Base-by-base conservation (phyloP, 805 yeast genomes). In the Cyberlindnera subsufficiens region DNA sequence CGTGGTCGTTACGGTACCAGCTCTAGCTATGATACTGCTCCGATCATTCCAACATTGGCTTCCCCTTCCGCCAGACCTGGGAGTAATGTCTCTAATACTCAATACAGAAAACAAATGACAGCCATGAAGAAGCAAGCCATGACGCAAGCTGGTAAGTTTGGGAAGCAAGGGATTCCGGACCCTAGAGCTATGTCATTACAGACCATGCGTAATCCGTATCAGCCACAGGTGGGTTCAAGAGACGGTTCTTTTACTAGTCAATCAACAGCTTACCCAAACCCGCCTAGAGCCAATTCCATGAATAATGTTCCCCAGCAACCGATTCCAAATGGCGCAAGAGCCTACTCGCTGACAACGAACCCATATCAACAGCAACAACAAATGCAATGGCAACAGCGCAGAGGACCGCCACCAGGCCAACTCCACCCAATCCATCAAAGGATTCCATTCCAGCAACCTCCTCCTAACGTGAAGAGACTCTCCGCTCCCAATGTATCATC, bases 1-100 rank as follows among this genome's bases (percentile, higher is more conserved):
- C 71, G 83, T 32, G 86, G 86, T 5, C 75, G 86, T 29, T 82
- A 82, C 55, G 82, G 82, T 4, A 66, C 72, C 16, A 66, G 70
- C 39, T 44, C 42, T 30, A 38, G 37, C 14, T 46, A 64, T 42
- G 87, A 82, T 48, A 72, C 90, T 0, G 72, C 87, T 0, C 90
- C 93, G 8, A 78, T 82, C 48, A 84, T 86, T 32, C 95, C 95
- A 6, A 83, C 88, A 0, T 42, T 85, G 4, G 67, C 75, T 5
- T 62, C 73, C 0, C 56, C 54, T 4, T 51, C 61, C 22, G 17
- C 44, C 4, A 40, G 44, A 38, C 59, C 58, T 3, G 38, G 47
- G 29, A 42, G 48, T 19, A 66, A 63, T 38, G 55, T 68, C 51
- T 71, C 71, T 40, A 81, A 75, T 51, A 67, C 77, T 6, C 81